These are phyloP conservation scores for Acer negundo DNA, from an alignment of 345 rosid genomes.

Conservation along the genomic window DNA sequence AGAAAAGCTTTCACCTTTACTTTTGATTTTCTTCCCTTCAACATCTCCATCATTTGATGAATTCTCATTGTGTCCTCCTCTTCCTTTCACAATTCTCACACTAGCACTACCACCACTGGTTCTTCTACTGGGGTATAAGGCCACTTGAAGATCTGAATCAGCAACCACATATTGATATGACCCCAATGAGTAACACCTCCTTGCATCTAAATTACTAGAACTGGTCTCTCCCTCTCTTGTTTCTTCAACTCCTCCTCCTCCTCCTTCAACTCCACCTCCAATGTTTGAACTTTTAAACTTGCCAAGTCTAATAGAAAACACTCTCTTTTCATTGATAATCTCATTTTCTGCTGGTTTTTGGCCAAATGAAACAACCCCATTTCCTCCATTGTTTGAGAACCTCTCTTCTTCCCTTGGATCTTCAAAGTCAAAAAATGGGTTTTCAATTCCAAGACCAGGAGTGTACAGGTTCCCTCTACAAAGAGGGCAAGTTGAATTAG, in stretches of 20 bases:
- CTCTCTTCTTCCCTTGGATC: slow-evolving; percentile 53
- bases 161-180: slow-evolving; percentile 71
- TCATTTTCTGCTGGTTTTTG: slow-evolving; percentile 56
- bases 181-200: slow-evolving; percentile 62
- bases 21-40: slow-evolving; percentile 82
- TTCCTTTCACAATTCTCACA: slow-evolving; percentile 35
- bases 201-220: slow-evolving; percentile 61
- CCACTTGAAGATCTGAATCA: slow-evolving; percentile 65
- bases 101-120: slow-evolving; percentile 26
- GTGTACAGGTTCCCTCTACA: slow-evolving; percentile 76
- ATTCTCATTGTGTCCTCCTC: slow-evolving; percentile 44
- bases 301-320: slow-evolving; percentile 83
- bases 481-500: slow-evolving; percentile 91
- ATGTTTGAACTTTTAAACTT: slow-evolving; percentile 57
- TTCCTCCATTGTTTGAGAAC: slow-evolving; percentile 32
- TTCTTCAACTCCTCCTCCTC: slow-evolving; percentile 19
- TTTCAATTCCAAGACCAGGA: slow-evolving; percentile 51
- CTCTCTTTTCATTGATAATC: slow-evolving; percentile 57
- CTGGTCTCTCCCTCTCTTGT: slow-evolving; percentile 59
- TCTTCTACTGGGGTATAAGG: slow-evolving; percentile 43
- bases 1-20: slow-evolving; percentile 92
- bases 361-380: slow-evolving; percentile 39
- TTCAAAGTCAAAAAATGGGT: slow-evolving; percentile 58
- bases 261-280: slow-evolving; percentile 28
- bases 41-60: slow-evolving; percentile 43